Base-by-base conservation (phyloP, 352 stramenopile species). In the Saprolegnia parasitica region DNA sequence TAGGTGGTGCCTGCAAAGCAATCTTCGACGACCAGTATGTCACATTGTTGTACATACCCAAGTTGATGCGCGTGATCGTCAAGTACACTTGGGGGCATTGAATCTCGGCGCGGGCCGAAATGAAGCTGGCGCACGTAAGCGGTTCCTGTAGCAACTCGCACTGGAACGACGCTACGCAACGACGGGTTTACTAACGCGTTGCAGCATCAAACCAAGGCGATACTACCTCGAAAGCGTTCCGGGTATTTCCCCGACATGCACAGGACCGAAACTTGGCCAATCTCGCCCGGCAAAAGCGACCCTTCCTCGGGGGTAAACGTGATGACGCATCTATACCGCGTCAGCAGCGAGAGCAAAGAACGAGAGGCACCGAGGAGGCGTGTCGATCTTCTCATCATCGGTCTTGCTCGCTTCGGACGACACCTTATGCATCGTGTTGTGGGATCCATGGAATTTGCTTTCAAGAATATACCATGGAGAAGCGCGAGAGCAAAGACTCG, bases 51-150 rank as follows among this genome's bases (percentile, higher is more conserved):
- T 9, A 60, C 52, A 11, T 10, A 24, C 52, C 52, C 52, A 60
- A 60, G 13, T 74, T 24, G 15, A 92, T 46, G 32, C 75, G 74
- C 0, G 78, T 78, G 0, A 84, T 77, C 18, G 81, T 78, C 8
- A 94, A 73, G 65, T 83, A 92, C 0, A 92, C 83, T 50, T 87
- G 89, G 5, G 86, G 84, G 11, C 77, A 84, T 40, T 94, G 84
- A 67, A 94, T 90, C 71, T 91, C 83, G 20, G 80, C 84, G 2
- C 86, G 79, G 6, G 79, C 79, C 10, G 63, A 58, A 20, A 70
- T 70, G 54, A 29, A 70, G 0, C n/a, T 45, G 10, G 46, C 40
- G 35, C 42, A n/a, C 26, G 20, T 46, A 0, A 57, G 5, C 35
- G 63, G 32, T 10, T 60, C 46, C 21, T 61, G 42, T 8, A 62